Base-by-base conservation (phyloP, 768 basidiomycete genomes). In the Pulveroboletus sp. region DNA sequence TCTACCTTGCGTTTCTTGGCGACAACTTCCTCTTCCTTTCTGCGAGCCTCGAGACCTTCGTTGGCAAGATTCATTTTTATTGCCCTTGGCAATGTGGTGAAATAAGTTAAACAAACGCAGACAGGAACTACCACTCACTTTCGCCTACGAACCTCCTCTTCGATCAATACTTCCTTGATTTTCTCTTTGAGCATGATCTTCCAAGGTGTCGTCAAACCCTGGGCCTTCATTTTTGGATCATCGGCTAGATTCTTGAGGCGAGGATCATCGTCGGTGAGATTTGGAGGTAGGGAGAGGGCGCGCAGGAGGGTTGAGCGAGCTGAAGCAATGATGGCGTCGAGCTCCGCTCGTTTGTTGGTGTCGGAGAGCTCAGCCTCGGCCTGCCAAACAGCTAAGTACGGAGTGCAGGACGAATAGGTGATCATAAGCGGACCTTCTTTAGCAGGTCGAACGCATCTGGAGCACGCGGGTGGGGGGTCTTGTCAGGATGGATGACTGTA, bases 401-500 rank as follows among this genome's bases (percentile, higher is more conserved):
- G 24, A 34, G 5, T 9, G 27, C 12, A 13, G 27, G 20, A 27
- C 10, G 29, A 44, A 23, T 3, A 16, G 16, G 19, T 9, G 36
- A 33, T 7, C 21, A 29, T 21, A 13, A 11, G 55, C 69, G 11
- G 43, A 88, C 91, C 82, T 97, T 95, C 75, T 97, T 97, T 40
- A 97, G 76, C 29, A 92, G 63, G 67, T 95, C 93, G 64, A 97
- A 97, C 1, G 94, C 94, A 70, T 97, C 91, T 59, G 91, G 86
- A 43, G 91, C 90, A 60, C 84, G 81, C 24, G 80, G 75, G 71
- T 97, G 91, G 65, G 89, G 74, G 60, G 88, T 87, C 78, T 98
- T 99, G 76, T 99, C 97, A 53, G 97, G 97, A 77, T 99, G 97
- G 62, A 99, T 97, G 69, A 97, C 90, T 93, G 65, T 53, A 53